Base-by-base conservation (phyloP, 768 basidiomycete species). In the Pisolithus orientalis region DNA sequence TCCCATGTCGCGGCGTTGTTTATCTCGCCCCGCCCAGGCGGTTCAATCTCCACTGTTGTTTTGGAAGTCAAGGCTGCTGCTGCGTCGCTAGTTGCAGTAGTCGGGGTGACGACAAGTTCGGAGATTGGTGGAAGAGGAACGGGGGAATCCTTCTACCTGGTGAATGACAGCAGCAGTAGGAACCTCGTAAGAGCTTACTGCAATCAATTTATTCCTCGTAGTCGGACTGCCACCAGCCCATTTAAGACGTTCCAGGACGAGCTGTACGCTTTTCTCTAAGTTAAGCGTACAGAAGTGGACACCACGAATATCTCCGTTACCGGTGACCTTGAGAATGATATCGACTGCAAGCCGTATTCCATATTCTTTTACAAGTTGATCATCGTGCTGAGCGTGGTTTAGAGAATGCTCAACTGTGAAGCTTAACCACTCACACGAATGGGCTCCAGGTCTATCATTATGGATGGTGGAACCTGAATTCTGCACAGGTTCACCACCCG, bases 231-330 rank as follows among this genome's bases (percentile, higher is more conserved):
- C 65, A 16, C 74, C 75, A 27, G 80, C 75, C 92, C 94, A 95
- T 40, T 78, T 74, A 21, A 99, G 78, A 25, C 68, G 74, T 61
- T 95, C 92, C 47, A 98, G 72, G 8, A 97, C 83, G 13, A 84
- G 80, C 50, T 87, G 85, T 2, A 98, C 87, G 59, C 93, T 95
- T 74, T 92, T 95, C 66, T 99, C 96, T 9, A 99, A 81, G 69
- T 99, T 99, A 53, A 99, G 77, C 1, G 96, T 99, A 65, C 93
- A 98, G 62, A 99, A 86, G 67, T 98, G 94, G 43, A 98, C 79
- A 0, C 93, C 94, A 7, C 75, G 70, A 37, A 91, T 72, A 21
- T 74, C 74, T 13, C 82, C 82, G 54, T 79, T 76, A 21, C 57
- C 66, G 13, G 76, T 82, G 29, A 87, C 72, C 44, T 70, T 78